A percentile compares a stretch with the other conserved stretches of the same genome.
Conservation (phyloP, 352 stramenopile species). For the Peronospora belbahrii region DNA sequence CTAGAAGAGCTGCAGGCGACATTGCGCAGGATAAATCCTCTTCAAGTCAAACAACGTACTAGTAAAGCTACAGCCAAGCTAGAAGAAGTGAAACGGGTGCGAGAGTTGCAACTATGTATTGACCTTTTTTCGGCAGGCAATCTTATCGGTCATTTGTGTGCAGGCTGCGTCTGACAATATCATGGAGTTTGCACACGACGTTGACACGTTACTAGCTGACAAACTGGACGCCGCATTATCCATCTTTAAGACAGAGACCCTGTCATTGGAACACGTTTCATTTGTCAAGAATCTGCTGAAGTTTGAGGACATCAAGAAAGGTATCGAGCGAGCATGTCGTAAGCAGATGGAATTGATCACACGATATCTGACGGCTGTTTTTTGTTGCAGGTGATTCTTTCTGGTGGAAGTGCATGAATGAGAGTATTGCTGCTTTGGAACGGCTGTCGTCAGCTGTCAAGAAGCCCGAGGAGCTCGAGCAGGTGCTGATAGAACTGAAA, state of each 20-base stretch:
- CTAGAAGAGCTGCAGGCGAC: conserved; percentile 37
- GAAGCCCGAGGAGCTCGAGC: conserved; percentile 52
- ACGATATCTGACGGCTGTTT: not conserved
- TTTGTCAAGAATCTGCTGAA: conserved; percentile 52
- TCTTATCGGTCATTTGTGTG: not conserved
- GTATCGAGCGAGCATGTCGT: not conserved
- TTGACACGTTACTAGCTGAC: conserved; percentile 39
- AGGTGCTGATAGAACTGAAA: conserved; percentile 45
- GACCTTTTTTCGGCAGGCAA: too few species aligned
- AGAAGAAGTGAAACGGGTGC: conserved; percentile 38
- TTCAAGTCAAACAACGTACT: conserved; percentile 40
- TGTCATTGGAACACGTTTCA: conserved; percentile 39
- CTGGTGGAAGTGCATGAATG: conserved; percentile 53
- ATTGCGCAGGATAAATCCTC: conserved; percentile 33
- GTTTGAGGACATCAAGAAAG: conserved; percentile 37
- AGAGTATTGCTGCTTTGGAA: conserved; percentile 43
- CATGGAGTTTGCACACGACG: conserved; percentile 38
- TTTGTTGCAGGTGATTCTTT: conserved; percentile 24
- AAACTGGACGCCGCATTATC: conserved; percentile 49
- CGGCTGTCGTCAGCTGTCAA: conserved; percentile 36
- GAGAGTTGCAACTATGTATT: not conserved
- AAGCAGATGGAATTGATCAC: not conserved
- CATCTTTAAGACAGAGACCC: conserved; percentile 49
- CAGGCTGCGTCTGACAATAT: conserved; percentile 47
- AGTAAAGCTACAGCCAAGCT: conserved; percentile 42